Evolutionary conservation across 1,139 yeast genomes (phyloP), one percentile per base, ranked within the genome.

Genomic region (Kluyveromyces sp.): DNA sequence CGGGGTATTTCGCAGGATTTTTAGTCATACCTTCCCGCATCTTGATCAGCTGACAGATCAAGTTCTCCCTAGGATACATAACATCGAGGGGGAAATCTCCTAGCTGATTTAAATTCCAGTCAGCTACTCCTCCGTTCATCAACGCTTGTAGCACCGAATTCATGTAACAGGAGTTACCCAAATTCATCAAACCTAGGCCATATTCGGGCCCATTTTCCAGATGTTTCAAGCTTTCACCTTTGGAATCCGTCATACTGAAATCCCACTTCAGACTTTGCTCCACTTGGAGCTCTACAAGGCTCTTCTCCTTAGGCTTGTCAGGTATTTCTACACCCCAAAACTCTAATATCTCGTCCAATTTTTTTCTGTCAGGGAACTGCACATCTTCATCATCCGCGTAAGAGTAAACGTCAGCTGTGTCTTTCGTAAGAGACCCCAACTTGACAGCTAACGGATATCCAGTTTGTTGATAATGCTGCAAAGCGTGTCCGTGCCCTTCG

Each of bases 251-350:
- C 75, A 89, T 76, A 48, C 78, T 77, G 63, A 94, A 92, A 50
- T 89, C 95, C 96, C 96, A 94, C 55, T 82, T 83, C 65, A 87
- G 61, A 61, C 92, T 92, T 60, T 89, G 96, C 59, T 89, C 96
- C 44, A 92, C 75, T 64, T 94, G 95, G 49, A 92, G 66, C 60
- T 92, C 98, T 2, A 89, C 78, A 57, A 94, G 69, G 29, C 83
- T 81, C 65, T 88, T 89, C 60, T 92, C 99, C 49, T 73, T 70
- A 19, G 68, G 68, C 52, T 80, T 82, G 1, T 60, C 65, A 1
- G 75, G 68, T 39, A 87, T 66, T 58, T 86, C 83, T 47, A 92
- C 84, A 0, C 87, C 89, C 68, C 75, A 86, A 2, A 73, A 73
- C 4, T 63, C 59, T 45, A 92, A 68, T 28, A 73, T 73, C 3